Evolutionary conservation across 805 yeast species (phyloP).

Genomic region (Kodamaea leandrae): DNA sequence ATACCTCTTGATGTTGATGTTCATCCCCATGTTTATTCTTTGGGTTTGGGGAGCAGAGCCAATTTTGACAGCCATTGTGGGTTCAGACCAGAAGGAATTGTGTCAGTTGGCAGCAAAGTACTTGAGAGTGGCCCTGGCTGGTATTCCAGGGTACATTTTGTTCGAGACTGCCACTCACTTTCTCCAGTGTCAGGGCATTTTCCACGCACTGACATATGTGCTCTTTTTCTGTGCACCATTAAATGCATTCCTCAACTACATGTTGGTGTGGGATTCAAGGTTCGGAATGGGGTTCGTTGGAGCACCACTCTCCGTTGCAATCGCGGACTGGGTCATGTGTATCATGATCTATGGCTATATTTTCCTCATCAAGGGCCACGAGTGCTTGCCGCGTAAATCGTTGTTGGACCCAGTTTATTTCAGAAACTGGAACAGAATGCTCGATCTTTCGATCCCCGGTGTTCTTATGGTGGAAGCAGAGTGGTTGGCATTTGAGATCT

Average conservation of each 20-base stretch:
- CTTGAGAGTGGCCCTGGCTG: slow-evolving; percentile 53
- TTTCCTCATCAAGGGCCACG: slow-evolving; percentile 40
- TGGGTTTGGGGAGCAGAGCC: slow-evolving; percentile 61
- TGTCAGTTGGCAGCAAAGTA: slow-evolving; percentile 55
- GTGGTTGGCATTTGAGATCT: slow-evolving; percentile 73
- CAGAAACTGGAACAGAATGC: slow-evolving; percentile 62
- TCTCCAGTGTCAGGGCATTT: slow-evolving; percentile 73
- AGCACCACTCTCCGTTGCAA: slow-evolving; percentile 72
- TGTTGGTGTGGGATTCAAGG: slow-evolving; percentile 60
- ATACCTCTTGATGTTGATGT: slow-evolving; percentile 48
- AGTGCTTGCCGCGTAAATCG: slow-evolving; percentile 41
- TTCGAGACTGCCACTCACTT: slow-evolving; percentile 72
- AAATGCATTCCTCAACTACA: slow-evolving; percentile 63
- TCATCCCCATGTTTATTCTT: slow-evolving; percentile 53
- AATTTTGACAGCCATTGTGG: slow-evolving; percentile 32
- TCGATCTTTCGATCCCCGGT: slow-evolving; percentile 67
- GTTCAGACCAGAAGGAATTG: slow-evolving; percentile 26
- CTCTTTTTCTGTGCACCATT: slow-evolving; percentile 70
- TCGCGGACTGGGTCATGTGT: slow-evolving; percentile 73
- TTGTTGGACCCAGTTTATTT: slow-evolving; percentile 27
- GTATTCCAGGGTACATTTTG: slow-evolving; percentile 72
- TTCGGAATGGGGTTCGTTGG: slow-evolving; percentile 68
- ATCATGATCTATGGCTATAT: slow-evolving; percentile 49
- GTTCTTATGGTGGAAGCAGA: slow-evolving; percentile 76
- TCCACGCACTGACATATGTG: slow-evolving; percentile 77